Evolutionary conservation across 2,329 filamentous ascomycete genomes (phyloP).

Genomic region (Penicillium sp.): DNA sequence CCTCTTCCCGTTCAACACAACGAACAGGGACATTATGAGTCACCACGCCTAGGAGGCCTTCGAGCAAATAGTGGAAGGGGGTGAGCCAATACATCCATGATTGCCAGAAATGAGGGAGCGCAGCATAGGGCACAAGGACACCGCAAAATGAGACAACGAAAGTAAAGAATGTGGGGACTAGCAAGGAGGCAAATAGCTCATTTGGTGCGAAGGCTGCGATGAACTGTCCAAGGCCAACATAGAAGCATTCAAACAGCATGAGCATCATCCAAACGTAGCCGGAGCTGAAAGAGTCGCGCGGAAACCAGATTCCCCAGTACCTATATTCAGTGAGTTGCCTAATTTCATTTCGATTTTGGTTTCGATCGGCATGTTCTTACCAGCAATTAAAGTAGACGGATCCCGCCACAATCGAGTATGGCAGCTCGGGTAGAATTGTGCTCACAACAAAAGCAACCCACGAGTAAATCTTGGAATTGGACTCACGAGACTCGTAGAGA

Average conservation of each 20-base stretch:
- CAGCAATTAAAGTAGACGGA: slow-evolving; percentile 65
- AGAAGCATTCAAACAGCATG: slow-evolving; percentile 66
- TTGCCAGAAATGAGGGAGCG: slow-evolving; percentile 66
- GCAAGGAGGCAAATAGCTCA: slow-evolving; percentile 63
- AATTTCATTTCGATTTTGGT: neutral
- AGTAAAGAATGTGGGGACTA: slow-evolving; percentile 69
- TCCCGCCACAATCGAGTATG: slow-evolving; percentile 66
- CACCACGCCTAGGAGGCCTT: slow-evolving; percentile 59
- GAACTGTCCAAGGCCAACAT: slow-evolving; percentile 64
- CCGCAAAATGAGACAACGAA: slow-evolving; percentile 73
- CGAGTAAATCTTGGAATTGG: slow-evolving; percentile 76
- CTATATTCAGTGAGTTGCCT: slow-evolving; percentile 24
- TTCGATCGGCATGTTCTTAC: slow-evolving; percentile 39
- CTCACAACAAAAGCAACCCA: slow-evolving; percentile 70
- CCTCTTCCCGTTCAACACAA: slow-evolving; percentile 59
- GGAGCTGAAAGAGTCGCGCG: slow-evolving; percentile 55
- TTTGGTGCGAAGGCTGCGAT: slow-evolving; percentile 68
- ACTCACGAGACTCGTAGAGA: slow-evolving; percentile 70
- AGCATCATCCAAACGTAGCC: slow-evolving; percentile 65
- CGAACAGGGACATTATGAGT: slow-evolving; percentile 56
- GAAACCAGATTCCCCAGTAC: slow-evolving; percentile 58
- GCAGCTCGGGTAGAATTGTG: slow-evolving; percentile 67
- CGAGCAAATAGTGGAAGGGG: slow-evolving; percentile 67
- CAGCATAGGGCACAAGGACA: slow-evolving; percentile 66
- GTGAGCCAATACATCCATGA: slow-evolving; percentile 66